These are phyloP conservation scores for Boletus rufocinnamomeus DNA, from an alignment of 768 basidiomycete species.

Conservation along the genomic window DNA sequence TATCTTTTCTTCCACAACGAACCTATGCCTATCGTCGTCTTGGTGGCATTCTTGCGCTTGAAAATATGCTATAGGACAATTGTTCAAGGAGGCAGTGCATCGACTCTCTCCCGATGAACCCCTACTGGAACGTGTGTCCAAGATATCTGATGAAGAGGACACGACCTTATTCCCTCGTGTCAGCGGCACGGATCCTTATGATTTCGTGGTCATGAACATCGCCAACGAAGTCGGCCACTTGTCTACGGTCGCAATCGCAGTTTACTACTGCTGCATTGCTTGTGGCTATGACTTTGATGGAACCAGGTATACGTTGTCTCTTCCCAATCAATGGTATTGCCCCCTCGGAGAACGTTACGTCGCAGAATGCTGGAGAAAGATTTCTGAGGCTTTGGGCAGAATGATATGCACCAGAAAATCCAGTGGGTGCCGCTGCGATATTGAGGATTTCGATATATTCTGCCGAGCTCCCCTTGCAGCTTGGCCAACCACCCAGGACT, in stretches of 20 bases:
- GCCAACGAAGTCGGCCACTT: constrained; percentile 15
- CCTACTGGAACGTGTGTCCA: neutral
- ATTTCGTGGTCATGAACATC: constrained; percentile 19
- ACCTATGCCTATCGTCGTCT: constrained; percentile 9
- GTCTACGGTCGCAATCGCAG: neutral
- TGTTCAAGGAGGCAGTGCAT: constrained; percentile 11
- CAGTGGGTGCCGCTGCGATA: no score
- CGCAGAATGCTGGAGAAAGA: neutral
- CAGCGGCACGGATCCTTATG: constrained; percentile 11
- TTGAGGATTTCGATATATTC: no score
- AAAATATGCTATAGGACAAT: neutral
- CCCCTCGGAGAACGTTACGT: constrained; percentile 5
- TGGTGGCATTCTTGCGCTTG: no score
- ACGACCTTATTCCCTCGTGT: constrained; percentile 6
- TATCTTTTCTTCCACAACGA: neutral
- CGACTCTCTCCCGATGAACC: neutral
- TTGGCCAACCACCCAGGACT: no score
- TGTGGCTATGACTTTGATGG: constrained; percentile 19
- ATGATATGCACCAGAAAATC: no score
- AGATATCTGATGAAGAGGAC: neutral
- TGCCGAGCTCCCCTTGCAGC: no score
- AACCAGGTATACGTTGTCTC: neutral
- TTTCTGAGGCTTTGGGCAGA: no score
- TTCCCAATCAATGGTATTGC: neutral
- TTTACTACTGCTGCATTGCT: constrained; percentile 3